A percentile compares a stretch with the other conserved stretches of the same genome.
These are phyloP conservation scores for Huiozyma naganishii DNA, from an alignment of 805 yeast genomes.

Conservation along the genomic window DNA sequence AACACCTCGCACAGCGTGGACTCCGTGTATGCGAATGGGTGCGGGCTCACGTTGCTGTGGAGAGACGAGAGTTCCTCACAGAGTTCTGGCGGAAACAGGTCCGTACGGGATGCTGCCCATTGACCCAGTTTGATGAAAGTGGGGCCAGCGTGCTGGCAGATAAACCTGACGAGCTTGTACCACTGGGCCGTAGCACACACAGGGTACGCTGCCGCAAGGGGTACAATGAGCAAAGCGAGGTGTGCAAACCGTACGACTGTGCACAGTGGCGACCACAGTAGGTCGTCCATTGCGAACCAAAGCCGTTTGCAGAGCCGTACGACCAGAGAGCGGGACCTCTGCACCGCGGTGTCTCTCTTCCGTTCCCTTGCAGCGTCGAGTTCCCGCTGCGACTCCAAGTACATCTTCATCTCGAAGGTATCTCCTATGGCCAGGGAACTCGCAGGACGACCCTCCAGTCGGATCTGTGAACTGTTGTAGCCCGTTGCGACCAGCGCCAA, in stretches of 20 bases:
- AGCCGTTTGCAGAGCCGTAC: constrained; percentile 9
- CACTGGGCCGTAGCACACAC: constrained; percentile 43
- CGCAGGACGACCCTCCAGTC: not conserved
- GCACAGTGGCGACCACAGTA: constrained; percentile 55
- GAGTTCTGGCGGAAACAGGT: constrained; percentile 70
- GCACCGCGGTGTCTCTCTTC: constrained; percentile 5
- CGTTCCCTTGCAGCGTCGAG: constrained; percentile 13
- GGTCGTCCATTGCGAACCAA: constrained; percentile 39
- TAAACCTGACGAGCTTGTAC: constrained; percentile 52
- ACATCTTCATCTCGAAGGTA: constrained; percentile 63
- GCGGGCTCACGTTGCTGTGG: constrained; percentile 78
- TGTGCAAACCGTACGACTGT: constrained; percentile 63
- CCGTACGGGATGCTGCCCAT: constrained; percentile 98
- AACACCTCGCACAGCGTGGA: constrained; percentile 37
- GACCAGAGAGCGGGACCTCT: not conserved
- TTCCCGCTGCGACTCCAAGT: constrained; percentile 48
- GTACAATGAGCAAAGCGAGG: constrained; percentile 54
- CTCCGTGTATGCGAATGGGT: constrained; percentile 52
- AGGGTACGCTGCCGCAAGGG: constrained; percentile 59
- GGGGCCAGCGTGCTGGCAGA: constrained; percentile 84
- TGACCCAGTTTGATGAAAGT: constrained; percentile 88
- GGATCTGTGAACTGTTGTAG: too few relatives aligned
- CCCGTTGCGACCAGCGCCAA: too few relatives aligned
- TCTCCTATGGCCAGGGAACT: constrained; percentile 31
- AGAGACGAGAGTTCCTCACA: constrained; percentile 67